Base-by-base conservation (phyloP, 805 yeast genomes). In the Cyberlindnera nakhonratchasimensis region DNA sequence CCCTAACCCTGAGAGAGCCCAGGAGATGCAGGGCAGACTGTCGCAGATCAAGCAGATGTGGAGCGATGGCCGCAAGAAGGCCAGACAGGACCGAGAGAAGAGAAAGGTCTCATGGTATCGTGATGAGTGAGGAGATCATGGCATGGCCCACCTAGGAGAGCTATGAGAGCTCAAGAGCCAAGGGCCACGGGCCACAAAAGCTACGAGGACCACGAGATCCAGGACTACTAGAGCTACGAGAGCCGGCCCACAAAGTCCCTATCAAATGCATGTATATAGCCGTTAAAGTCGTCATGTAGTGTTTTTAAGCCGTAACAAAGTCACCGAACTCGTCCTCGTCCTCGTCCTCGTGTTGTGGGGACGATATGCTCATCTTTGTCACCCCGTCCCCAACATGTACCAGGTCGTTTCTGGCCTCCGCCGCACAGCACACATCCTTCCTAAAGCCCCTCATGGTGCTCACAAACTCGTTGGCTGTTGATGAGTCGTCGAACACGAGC, bases 51-150 rank as follows among this genome's bases (percentile, higher is more conserved):
- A 74, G 56, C 53, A 63, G 16, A 50, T 58, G 42, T 80, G 86
- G 86, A 59, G 69, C 42, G 69, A 64, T 37, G 62, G 65, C 40
- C 74, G 74, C 52, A 53, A 54, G 13, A 55, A 66, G 19, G 80
- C 85, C 9, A 70, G 82, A 51, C 59, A 59, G 14, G 87, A 82
- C 51, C 69, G 82, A 53, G 59, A 63, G 47, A 79, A 79, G 62
- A 71, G 91, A 62, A 74, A 71, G 46, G 63, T 71, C 48, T 57
- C 71, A 54, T 82, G 91, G 91, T 74, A 81, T 50, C 70, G 82
- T 36, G 60, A 57, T 34, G 58, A 53, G 37, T 57, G 34, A 46
- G 3, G 5, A 5, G 11, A 7, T n/a, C n/a, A n/a, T n/a, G n/a
- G n/a, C n/a, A n/a, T n/a, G n/a, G n/a, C n/a, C n/a, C n/a, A n/a